Percentiles rank a stretch among this genome's conserved stretches.
Evolutionary conservation across 139 green algal species (phyloP).

Genomic region (Chara braunii): DNA sequence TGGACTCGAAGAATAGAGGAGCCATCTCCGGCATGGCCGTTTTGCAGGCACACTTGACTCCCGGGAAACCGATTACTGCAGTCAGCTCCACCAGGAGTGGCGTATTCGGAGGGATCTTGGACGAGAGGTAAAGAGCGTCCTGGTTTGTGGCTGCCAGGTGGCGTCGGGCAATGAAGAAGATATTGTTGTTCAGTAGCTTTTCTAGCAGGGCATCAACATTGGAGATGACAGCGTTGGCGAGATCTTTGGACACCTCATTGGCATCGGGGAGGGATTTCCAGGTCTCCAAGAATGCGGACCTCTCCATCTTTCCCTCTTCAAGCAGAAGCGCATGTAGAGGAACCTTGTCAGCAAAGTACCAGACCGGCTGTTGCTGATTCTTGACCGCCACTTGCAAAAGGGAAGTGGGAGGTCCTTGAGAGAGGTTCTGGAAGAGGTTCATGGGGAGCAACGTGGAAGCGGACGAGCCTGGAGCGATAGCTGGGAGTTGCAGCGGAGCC

Average conservation of each 20-base stretch:
- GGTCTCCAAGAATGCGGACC: slow-evolving; percentile 41
- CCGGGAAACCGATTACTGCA: neutral
- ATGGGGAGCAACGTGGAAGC: slow-evolving; percentile 43
- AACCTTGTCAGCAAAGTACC: slow-evolving; percentile 76
- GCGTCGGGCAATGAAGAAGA: slow-evolving; percentile 42
- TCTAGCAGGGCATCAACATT: slow-evolving; percentile 17
- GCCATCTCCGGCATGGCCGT: slow-evolving; percentile 21
- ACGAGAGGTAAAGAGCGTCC: slow-evolving; percentile 33
- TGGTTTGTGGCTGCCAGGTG: slow-evolving; percentile 40
- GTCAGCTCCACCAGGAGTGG: slow-evolving; percentile 37
- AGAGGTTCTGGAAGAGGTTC: slow-evolving; percentile 47
- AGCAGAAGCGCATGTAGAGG: slow-evolving; percentile 49
- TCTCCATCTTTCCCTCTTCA: slow-evolving; percentile 38
- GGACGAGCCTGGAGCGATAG: slow-evolving; percentile 16
- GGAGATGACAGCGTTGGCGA: slow-evolving; percentile 3
- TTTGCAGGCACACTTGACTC: slow-evolving; percentile 31
- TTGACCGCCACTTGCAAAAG: slow-evolving; percentile 71
- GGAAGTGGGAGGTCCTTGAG: slow-evolving; percentile 22
- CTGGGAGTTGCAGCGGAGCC: slow-evolving; percentile 14
- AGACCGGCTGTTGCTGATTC: slow-evolving; percentile 70
- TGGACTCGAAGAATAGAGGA: slow-evolving; percentile 25
- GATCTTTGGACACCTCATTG: slow-evolving; percentile 30
- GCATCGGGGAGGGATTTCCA: slow-evolving; percentile 35
- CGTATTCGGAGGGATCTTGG: slow-evolving; percentile 21
- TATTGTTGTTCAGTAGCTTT: slow-evolving; percentile 16